phyloP scores from a whole-genome alignment of 176 grass and related monocot genomes.

The Oryza meridionalis region DNA sequence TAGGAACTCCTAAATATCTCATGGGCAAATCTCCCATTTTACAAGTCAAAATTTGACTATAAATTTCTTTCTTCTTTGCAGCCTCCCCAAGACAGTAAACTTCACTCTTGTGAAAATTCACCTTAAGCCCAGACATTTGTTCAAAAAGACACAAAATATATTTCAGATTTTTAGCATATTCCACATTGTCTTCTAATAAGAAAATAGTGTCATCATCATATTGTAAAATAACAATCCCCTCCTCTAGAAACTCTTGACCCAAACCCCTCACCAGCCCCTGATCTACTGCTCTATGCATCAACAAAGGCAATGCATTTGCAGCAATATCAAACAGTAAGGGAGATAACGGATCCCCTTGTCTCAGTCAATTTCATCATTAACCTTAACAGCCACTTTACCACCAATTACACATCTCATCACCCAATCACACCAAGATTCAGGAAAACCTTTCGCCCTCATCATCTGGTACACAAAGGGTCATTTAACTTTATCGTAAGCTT shows the following conservation, averaged over 20 bases:
- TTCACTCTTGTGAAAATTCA: not conserved
- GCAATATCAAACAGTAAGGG: not conserved
- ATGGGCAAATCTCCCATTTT: not conserved
- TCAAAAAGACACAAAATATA: not conserved
- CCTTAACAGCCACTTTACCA: not conserved
- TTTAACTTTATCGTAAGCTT: not conserved
- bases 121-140: not conserved
- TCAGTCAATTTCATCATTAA: not conserved
- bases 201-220: not conserved
- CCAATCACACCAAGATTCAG: not conserved
- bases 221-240: not conserved
- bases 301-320: not conserved
- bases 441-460: rapidly evolving
- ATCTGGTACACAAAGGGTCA: not conserved
- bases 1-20: not conserved
- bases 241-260: rapidly evolving
- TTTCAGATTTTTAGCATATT: not conserved
- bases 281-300: not conserved
- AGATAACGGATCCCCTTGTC: not conserved
- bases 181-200: not conserved
- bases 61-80: rapidly evolving
- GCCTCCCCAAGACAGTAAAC: not conserved
- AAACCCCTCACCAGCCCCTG: not conserved
- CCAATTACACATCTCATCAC: not conserved
- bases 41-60: not conserved